Evolutionary conservation across 2,329 filamentous ascomycete genomes (phyloP).

Genomic region (Albifimbria verrucaria): DNA sequence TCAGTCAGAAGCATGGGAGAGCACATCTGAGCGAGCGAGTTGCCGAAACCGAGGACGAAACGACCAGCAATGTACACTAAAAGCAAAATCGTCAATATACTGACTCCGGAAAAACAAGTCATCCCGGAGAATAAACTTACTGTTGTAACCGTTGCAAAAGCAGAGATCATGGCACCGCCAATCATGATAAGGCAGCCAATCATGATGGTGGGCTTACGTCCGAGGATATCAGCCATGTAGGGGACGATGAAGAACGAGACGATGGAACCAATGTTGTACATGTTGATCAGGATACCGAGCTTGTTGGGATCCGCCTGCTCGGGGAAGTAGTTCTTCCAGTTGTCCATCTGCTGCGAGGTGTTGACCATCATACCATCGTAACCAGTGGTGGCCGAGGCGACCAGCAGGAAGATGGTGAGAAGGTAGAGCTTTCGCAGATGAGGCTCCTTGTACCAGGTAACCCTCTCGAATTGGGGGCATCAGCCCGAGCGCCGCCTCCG

Average conservation of each 20-base stretch:
- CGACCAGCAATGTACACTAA: slow-evolving; percentile 37
- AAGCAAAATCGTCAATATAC: slow-evolving; percentile 1
- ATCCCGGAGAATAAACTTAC: slow-evolving; percentile 23
- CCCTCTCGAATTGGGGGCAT: slow-evolving; percentile 50
- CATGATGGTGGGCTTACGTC: slow-evolving; percentile 41
- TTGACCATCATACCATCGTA: slow-evolving; percentile 61
- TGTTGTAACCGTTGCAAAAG: slow-evolving; percentile 41
- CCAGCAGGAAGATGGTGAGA: slow-evolving; percentile 49
- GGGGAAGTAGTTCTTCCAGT: slow-evolving; percentile 50
- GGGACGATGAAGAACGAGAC: slow-evolving; percentile 44
- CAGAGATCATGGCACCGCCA: slow-evolving; percentile 37
- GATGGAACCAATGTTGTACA: slow-evolving; percentile 50
- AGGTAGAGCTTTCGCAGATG: slow-evolving; percentile 55
- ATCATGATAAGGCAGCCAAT: slow-evolving; percentile 44
- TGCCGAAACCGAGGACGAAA: slow-evolving; percentile 59
- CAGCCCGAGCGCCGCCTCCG: slow-evolving; percentile 35
- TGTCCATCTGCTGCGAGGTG: slow-evolving; percentile 54
- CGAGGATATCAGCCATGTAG: slow-evolving; percentile 40
- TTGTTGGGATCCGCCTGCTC: slow-evolving; percentile 33
- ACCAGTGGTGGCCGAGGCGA: slow-evolving; percentile 59
- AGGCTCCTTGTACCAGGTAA: slow-evolving; percentile 54
- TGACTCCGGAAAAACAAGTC: not conserved
- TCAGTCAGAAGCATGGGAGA: slow-evolving; percentile 64
- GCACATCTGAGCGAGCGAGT: slow-evolving; percentile 60
- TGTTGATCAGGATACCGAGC: slow-evolving; percentile 48